These are phyloP conservation scores for Escallonia rubra DNA, from an alignment of 129 eudicot species.

Conservation along the genomic window DNA sequence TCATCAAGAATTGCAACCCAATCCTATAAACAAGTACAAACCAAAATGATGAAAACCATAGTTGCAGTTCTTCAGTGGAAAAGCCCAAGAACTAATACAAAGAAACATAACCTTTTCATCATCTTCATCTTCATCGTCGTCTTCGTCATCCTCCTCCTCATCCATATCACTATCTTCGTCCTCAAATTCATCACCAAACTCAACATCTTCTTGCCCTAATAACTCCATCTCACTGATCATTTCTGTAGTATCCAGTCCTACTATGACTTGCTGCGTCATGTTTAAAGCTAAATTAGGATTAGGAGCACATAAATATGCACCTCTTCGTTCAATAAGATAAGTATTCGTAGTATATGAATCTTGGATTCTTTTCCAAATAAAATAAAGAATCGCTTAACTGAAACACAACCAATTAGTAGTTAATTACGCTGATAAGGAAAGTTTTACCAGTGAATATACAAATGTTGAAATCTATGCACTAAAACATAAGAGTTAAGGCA, in stretches of 20 bases:
- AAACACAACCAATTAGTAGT: too few relatives aligned
- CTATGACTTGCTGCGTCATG: constrained; percentile 84
- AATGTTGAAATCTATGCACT: too few relatives aligned
- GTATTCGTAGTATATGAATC: too few relatives aligned
- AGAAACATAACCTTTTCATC: constrained; percentile 44
- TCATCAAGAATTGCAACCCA: constrained; percentile 72
- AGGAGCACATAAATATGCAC: too few relatives aligned
- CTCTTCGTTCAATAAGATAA: too few relatives aligned
- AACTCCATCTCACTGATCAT: constrained; percentile 76
- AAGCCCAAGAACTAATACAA: constrained; percentile 14
- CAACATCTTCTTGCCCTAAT: constrained; percentile 51
- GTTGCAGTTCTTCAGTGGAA: not conserved
- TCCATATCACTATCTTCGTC: constrained; percentile 51
- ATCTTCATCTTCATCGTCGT: constrained; percentile 53
- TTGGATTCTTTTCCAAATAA: too few relatives aligned
- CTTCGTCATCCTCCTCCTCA: constrained; percentile 43
- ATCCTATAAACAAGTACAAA: constrained; percentile 45
- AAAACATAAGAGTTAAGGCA: too few relatives aligned
- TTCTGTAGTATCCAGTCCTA: constrained; percentile 87
- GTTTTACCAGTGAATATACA: too few relatives aligned
- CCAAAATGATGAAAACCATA: constrained; percentile 7
- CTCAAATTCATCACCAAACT: constrained; percentile 55
- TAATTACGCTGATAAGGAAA: too few relatives aligned
- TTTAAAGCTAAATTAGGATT: constrained; percentile 24
- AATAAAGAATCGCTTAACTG: too few relatives aligned